Evolutionary conservation across 2,329 filamentous ascomycete genomes (phyloP).

Genomic region (Fusarium torulosum): DNA sequence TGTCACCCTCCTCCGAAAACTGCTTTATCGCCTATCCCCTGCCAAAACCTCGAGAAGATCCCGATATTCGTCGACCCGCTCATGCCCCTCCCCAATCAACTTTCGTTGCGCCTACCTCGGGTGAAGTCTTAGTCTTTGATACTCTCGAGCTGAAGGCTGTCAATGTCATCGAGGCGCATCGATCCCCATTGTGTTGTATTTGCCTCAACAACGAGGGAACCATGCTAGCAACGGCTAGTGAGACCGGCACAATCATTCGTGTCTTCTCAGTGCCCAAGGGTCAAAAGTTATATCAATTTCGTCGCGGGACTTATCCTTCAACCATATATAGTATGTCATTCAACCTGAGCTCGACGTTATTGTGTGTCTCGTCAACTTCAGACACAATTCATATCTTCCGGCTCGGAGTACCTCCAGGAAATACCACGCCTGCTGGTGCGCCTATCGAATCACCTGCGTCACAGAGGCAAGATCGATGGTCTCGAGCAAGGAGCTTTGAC

Average conservation of each 20-base stretch:
- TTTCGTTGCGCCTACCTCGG: constrained; percentile 85
- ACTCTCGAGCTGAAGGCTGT: constrained; percentile 89
- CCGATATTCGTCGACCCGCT: constrained; percentile 71
- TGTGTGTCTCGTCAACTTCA: constrained; percentile 95
- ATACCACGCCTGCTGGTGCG: constrained; percentile 53
- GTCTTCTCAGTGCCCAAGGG: constrained; percentile 93
- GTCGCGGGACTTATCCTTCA: constrained; percentile 93
- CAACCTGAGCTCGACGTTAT: constrained; percentile 90
- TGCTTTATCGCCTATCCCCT: constrained; percentile 96
- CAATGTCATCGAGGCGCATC: constrained; percentile 95
- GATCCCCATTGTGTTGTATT: constrained; percentile 89
- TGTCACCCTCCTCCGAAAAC: constrained; percentile 94
- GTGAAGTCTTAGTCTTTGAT: constrained; percentile 94
- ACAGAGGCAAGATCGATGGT: constrained; percentile 64
- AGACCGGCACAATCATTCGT: constrained; percentile 96
- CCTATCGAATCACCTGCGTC: constrained; percentile 58
- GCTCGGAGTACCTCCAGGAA: constrained; percentile 66
- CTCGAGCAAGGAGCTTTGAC: constrained; percentile 66
- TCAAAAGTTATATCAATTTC: constrained; percentile 95
- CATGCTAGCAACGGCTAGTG: constrained; percentile 91
- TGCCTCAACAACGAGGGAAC: constrained; percentile 94
- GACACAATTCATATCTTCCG: constrained; percentile 98
- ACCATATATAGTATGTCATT: constrained; percentile 99
- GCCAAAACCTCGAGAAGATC: constrained; percentile 76
- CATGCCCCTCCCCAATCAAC: constrained; percentile 86